phyloP scores from a whole-genome alignment of 371 early-diverging fungal species.

The Actinomucor elegans region DNA sequence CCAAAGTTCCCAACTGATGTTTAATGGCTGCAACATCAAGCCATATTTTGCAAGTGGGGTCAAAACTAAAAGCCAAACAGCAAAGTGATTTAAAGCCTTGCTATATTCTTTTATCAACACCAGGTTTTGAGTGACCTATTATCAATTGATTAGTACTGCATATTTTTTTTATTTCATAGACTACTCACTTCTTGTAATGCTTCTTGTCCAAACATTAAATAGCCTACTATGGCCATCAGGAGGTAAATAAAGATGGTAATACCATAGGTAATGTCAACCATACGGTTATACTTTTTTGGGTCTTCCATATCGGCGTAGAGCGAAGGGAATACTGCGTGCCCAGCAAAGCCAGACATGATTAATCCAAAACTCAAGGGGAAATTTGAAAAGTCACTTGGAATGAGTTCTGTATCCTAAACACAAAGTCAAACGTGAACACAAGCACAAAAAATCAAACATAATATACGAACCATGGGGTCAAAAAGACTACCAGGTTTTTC shows the following conservation, averaged over 20 bases:
- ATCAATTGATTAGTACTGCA: too few species aligned
- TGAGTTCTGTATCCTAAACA: conserved; percentile 34
- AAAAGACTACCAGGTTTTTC: conserved; percentile 58
- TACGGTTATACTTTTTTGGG: conserved; percentile 45
- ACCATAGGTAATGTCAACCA: conserved; percentile 43
- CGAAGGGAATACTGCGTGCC: conserved; percentile 68
- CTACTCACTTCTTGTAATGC: conserved; percentile 54
- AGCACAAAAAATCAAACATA: not conserved
- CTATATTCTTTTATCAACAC: conserved; percentile 49
- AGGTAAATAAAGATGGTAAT: conserved; percentile 30
- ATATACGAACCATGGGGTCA: conserved; percentile 42
- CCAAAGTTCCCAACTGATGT: conserved; percentile 45
- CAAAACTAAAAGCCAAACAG: conserved; percentile 56
- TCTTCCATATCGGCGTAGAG: conserved; percentile 68
- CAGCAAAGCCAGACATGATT: conserved; percentile 45
- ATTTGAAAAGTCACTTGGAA: conserved; percentile 27
- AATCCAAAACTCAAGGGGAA: conserved; percentile 41
- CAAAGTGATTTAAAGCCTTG: conserved; percentile 42
- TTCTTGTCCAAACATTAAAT: conserved; percentile 73
- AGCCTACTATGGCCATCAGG: conserved; percentile 53
- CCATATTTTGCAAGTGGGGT: conserved; percentile 70
- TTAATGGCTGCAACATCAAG: conserved; percentile 55
- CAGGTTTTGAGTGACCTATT: conserved; percentile 65
- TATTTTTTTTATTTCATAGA: not conserved
- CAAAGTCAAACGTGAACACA: too few species aligned